These are phyloP conservation scores for Kalmanozyma brasiliensis DNA, from an alignment of 1,284 basidiomycete species.

Conservation along the genomic window DNA sequence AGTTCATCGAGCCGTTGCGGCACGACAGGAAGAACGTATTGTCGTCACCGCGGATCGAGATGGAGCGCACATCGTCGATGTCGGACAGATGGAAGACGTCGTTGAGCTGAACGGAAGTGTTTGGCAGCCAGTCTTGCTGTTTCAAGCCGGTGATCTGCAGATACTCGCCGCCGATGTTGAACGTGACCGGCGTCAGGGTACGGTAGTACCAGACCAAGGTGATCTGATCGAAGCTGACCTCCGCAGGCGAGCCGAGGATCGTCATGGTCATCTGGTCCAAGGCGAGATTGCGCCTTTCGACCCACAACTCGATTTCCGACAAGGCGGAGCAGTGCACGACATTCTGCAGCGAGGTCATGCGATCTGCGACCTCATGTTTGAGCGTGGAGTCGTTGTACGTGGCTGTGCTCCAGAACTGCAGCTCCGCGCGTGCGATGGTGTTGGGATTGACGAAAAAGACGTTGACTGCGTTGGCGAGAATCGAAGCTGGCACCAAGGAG, in stretches of 20 bases:
- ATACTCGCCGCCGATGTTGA: constrained; percentile 57
- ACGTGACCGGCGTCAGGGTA: constrained; percentile 56
- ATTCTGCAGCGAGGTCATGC: constrained; percentile 37
- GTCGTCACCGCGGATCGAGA: constrained; percentile 63
- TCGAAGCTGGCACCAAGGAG: constrained; percentile 49
- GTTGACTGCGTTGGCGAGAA: constrained; percentile 50
- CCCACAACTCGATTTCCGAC: constrained; percentile 51
- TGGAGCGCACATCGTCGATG: constrained; percentile 61
- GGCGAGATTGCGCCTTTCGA: constrained; percentile 57
- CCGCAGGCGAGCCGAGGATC: constrained; percentile 42
- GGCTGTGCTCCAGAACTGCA: constrained; percentile 33
- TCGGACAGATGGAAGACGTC: constrained; percentile 64
- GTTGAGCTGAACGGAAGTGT: constrained; percentile 43
- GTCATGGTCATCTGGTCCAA: constrained; percentile 48
- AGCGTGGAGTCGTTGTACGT: constrained; percentile 31
- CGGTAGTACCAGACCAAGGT: constrained; percentile 66
- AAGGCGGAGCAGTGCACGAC: constrained; percentile 43
- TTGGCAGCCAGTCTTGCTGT: constrained; percentile 50
- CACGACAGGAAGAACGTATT: constrained; percentile 64
- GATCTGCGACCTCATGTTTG: constrained; percentile 35
- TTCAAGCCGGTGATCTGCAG: constrained; percentile 63
- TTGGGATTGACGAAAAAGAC: constrained; percentile 59
- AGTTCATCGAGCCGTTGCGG: constrained; percentile 57
- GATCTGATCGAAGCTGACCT: constrained; percentile 53
- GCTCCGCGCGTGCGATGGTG: constrained; percentile 46